phyloP scores from a whole-genome alignment of 345 rosid species.

The Populus alba region DNA sequence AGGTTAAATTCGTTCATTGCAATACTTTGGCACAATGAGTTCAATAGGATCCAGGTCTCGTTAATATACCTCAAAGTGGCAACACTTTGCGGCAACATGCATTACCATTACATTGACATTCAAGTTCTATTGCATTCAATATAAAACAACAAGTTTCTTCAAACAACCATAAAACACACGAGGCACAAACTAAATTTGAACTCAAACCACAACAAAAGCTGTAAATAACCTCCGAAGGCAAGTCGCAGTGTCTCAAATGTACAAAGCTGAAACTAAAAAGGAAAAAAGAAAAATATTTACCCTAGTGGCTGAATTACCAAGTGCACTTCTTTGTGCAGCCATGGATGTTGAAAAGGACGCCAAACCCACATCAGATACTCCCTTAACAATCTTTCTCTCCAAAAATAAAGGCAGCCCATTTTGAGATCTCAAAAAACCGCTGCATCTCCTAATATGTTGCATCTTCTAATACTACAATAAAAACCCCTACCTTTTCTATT shows the following conservation, averaged over 20 bases:
- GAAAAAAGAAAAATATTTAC: not conserved
- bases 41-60: not conserved
- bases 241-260: not conserved
- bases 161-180: not conserved
- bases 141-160: not conserved
- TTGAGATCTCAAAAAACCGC: not conserved
- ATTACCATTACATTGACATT: not conserved
- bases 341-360: constrained; percentile 11
- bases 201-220: too few species aligned
- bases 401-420: not conserved
- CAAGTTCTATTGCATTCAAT: not conserved
- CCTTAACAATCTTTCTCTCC: not conserved
- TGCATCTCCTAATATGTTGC: constrained; percentile 10
- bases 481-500: not conserved
- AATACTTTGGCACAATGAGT: not conserved
- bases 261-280: not conserved
- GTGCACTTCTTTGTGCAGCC: not conserved
- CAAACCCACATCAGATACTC: constrained; percentile 14
- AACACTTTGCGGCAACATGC: not conserved
- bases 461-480: constrained; percentile 1
- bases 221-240: not conserved
- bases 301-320: constrained; percentile 1
- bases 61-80: not conserved
- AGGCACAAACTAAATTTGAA: not conserved
- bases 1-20: not conserved